These are phyloP conservation scores for Mortierella sp. DNA, from an alignment of 371 early-diverging fungal genomes.

Conservation along the genomic window DNA sequence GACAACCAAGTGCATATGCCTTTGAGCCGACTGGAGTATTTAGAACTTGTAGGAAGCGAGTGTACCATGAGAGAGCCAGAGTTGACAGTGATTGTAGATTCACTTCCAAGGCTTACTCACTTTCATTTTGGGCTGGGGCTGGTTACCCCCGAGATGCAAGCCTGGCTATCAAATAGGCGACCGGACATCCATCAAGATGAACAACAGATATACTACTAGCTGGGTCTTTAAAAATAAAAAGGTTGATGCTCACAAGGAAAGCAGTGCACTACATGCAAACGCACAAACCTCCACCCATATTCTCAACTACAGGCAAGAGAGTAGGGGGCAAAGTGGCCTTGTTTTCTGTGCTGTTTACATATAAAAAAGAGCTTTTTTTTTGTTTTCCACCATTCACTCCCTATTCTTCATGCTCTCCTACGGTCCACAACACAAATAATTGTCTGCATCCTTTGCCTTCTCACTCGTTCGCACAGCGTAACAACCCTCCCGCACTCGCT, in stretches of 20 bases:
- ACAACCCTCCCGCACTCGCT: background rate
- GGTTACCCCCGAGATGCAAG: conserved; percentile 12
- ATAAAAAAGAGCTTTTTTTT: background rate
- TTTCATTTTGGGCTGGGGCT: conserved; percentile 24
- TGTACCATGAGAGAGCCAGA: background rate
- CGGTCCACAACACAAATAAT: background rate
- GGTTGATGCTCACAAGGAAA: background rate
- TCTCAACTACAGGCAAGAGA: background rate
- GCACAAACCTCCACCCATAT: background rate
- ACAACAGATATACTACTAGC: conserved; percentile 13
- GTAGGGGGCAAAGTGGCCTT: background rate
- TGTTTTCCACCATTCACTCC: background rate
- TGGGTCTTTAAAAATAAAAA: background rate
- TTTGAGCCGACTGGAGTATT: background rate
- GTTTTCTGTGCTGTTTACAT: conserved; percentile 1
- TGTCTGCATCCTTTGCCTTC: background rate
- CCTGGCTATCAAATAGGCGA: conserved; percentile 9
- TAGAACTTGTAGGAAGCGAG: conserved; percentile 17
- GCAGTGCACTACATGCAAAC: background rate
- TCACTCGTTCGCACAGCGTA: background rate
- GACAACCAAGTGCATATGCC: background rate
- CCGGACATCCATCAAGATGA: conserved; percentile 20
- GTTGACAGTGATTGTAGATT: conserved; percentile 3
- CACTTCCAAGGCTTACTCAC: conserved; percentile 5
- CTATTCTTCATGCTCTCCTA: background rate